Percentiles rank a stretch among this genome's conserved stretches.
Conservation (phyloP, 345 rosid species). For the Cardiospermum halicacabum region DNA sequence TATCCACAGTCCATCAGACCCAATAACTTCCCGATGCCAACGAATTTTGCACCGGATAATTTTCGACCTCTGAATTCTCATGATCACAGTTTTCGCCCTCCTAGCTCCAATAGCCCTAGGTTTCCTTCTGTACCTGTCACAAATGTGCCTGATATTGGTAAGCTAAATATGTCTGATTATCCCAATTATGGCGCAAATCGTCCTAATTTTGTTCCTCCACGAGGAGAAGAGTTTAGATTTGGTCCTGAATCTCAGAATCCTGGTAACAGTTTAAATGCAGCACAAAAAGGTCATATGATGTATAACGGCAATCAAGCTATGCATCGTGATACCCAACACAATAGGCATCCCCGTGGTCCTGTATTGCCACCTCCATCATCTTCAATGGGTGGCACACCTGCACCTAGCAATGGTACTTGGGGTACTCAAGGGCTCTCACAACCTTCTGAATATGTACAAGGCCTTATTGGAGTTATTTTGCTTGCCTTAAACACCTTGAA, state of each 20-base stretch:
- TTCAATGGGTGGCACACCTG: constrained; percentile 15
- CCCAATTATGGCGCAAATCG: constrained; percentile 28
- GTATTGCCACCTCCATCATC: constrained; percentile 26
- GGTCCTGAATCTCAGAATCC: constrained; percentile 22
- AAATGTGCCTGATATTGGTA: constrained; percentile 47
- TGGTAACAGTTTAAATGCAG: constrained; percentile 26
- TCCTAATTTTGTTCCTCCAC: constrained; percentile 35
- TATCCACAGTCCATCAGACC: constrained; percentile 35
- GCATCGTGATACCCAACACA: constrained; percentile 16
- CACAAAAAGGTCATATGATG: constrained; percentile 25
- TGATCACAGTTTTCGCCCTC: constrained; percentile 38
- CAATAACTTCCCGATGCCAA: constrained; percentile 32
- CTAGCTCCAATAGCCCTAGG: constrained; percentile 37
- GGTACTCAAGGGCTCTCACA: constrained; percentile 49
- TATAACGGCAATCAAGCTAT: constrained; percentile 25
- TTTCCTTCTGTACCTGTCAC: constrained; percentile 25
- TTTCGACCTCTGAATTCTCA: constrained; percentile 23
- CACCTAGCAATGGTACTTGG: constrained; percentile 37
- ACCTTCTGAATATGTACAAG: constrained; percentile 68
- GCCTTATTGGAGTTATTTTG: constrained; percentile 74
- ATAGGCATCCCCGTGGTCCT: constrained; percentile 25
- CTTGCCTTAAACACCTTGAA: constrained; percentile 70
- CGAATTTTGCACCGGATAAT: constrained; percentile 33
- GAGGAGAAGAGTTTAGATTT: constrained; percentile 33
- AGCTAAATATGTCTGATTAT: constrained; percentile 38